Conservation (phyloP, 1,139 yeast species). For the Kurtzmaniella quercitrusa region DNA sequence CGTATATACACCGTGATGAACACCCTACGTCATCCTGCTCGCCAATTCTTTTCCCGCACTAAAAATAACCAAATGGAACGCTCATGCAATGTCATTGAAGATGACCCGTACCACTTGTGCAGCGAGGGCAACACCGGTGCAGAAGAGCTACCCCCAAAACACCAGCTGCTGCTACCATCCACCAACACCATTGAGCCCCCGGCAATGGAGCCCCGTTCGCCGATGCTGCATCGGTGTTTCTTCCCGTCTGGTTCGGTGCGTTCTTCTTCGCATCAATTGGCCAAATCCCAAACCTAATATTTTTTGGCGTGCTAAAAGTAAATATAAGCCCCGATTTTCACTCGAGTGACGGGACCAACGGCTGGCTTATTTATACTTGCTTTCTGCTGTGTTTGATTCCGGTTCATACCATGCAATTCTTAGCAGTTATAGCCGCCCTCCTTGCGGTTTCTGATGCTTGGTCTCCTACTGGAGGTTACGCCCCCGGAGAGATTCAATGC, state of each 20-base stretch:
- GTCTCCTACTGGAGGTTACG: slow-evolving; percentile 65
- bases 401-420: background rate
- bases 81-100: too few species aligned
- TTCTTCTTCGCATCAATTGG: background rate
- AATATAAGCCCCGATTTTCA: background rate
- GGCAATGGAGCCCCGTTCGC: too few species aligned
- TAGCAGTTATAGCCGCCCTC: background rate
- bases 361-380: background rate
- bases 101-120: too few species aligned
- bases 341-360: background rate
- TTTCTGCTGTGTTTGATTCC: background rate
- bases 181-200: too few species aligned
- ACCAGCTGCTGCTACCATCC: too few species aligned
- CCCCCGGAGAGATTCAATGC: slow-evolving; percentile 62
- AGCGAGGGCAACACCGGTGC: too few species aligned
- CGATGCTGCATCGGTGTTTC: background rate
- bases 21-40: too few species aligned
- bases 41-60: too few species aligned
- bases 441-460: slow-evolving; percentile 27
- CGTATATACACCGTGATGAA: too few species aligned
- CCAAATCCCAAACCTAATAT: background rate
- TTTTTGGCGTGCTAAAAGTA: background rate
- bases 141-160: too few species aligned
- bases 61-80: too few species aligned
- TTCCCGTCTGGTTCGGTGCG: background rate